These are phyloP conservation scores for Harringtonia aguacate DNA, from an alignment of 2,329 filamentous ascomycete species.

Conservation along the genomic window DNA sequence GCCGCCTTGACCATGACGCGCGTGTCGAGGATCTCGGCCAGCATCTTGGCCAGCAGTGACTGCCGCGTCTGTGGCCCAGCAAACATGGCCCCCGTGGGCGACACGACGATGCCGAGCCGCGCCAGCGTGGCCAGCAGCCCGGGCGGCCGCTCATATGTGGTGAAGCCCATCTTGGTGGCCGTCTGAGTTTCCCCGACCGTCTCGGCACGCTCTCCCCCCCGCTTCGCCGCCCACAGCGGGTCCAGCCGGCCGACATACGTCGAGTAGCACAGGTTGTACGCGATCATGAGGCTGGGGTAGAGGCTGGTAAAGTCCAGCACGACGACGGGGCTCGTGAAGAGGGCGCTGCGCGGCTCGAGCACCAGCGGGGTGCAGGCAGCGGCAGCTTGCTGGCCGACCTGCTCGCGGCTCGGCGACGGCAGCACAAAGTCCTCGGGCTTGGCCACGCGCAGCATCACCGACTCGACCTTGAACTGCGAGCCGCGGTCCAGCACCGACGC, in stretches of 20 bases:
- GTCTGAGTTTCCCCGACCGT: neutral
- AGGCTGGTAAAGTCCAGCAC: slow-evolving; percentile 94
- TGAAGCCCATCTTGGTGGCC: slow-evolving; percentile 85
- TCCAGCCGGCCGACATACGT: slow-evolving; percentile 78
- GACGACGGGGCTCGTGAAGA: slow-evolving; percentile 81
- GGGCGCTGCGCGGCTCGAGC: slow-evolving; percentile 93
- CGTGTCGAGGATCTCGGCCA: slow-evolving; percentile 90
- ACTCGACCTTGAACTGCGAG: slow-evolving; percentile 97
- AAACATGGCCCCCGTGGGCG: slow-evolving; percentile 96
- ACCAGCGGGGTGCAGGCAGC: slow-evolving; percentile 89
- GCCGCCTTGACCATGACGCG: slow-evolving; percentile 95
- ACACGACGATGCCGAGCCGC: slow-evolving; percentile 75
- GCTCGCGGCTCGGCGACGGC: slow-evolving; percentile 79
- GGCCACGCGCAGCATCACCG: slow-evolving; percentile 95
- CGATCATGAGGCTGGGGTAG: slow-evolving; percentile 97
- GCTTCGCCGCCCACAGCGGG: slow-evolving; percentile 6
- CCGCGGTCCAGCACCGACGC: slow-evolving; percentile 91
- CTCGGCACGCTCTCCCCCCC: neutral
- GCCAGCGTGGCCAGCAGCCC: slow-evolving; percentile 66
- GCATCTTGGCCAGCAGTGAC: slow-evolving; percentile 89
- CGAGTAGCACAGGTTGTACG: slow-evolving; percentile 98
- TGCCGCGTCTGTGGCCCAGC: slow-evolving; percentile 75
- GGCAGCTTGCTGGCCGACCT: slow-evolving; percentile 89
- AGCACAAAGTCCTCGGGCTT: slow-evolving; percentile 93
- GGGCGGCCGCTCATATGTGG: slow-evolving; percentile 69